These are phyloP conservation scores for Tremella yokohamensis DNA, from an alignment of 768 basidiomycete genomes.

Conservation along the genomic window DNA sequence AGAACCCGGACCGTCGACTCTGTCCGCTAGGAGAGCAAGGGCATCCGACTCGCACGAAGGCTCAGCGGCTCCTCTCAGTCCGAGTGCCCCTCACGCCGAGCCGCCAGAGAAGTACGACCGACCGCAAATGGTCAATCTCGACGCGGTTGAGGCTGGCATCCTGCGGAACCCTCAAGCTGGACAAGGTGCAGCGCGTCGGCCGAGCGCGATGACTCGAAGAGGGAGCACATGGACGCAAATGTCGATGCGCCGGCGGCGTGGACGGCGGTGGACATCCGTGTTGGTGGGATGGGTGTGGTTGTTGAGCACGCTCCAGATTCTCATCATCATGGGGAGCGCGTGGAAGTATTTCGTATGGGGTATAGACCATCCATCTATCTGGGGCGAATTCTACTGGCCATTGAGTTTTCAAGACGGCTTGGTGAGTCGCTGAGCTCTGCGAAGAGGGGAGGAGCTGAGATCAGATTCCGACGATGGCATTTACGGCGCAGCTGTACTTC, in stretches of 20 bases:
- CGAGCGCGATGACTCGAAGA: too few relatives aligned
- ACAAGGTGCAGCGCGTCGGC: neutral
- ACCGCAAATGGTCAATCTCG: too few relatives aligned
- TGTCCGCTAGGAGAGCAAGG: too few relatives aligned
- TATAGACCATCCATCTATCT: constrained; percentile 23
- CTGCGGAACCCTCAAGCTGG: constrained; percentile 16
- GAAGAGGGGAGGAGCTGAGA: neutral
- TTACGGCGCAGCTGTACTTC: constrained; percentile 41
- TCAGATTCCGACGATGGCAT: constrained; percentile 43
- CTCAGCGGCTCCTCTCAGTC: too few relatives aligned
- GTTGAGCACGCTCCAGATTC: constrained; percentile 35
- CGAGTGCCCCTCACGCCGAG: too few relatives aligned
- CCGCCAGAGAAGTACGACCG: too few relatives aligned
- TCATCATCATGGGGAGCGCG: constrained; percentile 33
- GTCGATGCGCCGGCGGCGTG: too few relatives aligned
- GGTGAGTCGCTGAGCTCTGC: constrained; percentile 21
- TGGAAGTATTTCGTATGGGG: constrained; percentile 40
- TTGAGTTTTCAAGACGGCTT: constrained; percentile 43
- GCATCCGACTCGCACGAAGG: too few relatives aligned
- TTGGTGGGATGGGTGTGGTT: constrained; percentile 35
- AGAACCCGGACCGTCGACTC: too few relatives aligned
- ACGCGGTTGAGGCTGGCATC: too few relatives aligned
- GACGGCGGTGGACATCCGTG: constrained; percentile 4
- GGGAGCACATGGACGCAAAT: too few relatives aligned
- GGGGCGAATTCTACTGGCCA: constrained; percentile 45